A percentile compares a stretch with the other conserved stretches of the same genome.
phyloP scores from a whole-genome alignment of 371 early-diverging fungal genomes.

The Mortierella sp. region DNA sequence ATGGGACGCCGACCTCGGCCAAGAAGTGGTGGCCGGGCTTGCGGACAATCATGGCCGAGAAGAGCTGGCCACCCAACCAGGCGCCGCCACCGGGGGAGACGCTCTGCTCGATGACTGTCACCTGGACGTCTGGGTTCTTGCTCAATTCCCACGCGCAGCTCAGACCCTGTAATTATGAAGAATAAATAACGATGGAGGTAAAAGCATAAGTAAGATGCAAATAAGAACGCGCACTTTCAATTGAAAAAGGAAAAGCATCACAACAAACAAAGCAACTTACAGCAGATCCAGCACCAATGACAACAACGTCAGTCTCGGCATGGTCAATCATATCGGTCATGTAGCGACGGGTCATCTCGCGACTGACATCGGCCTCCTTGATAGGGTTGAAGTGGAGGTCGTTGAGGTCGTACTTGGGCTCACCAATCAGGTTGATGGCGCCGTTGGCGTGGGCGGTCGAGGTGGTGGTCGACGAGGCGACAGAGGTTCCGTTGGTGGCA shows the following conservation, averaged over 20 bases:
- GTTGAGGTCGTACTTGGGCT: conserved; percentile 55
- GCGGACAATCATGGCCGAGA: conserved; percentile 78
- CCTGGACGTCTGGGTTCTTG: conserved; percentile 75
- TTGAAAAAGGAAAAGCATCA: background rate
- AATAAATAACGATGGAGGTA: background rate
- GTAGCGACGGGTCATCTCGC: conserved; percentile 81
- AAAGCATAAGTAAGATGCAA: background rate
- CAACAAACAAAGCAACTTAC: conserved; percentile 48
- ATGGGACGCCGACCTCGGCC: conserved; percentile 76
- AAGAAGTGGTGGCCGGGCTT: conserved; percentile 79
- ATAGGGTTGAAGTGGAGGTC: conserved; percentile 70
- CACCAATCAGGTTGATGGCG: conserved; percentile 53
- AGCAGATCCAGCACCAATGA: conserved; percentile 81
- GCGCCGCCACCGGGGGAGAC: conserved; percentile 82
- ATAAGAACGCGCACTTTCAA: background rate
- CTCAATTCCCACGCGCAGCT: conserved; percentile 79
- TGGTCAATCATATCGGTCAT: conserved; percentile 74
- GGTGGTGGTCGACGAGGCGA: conserved; percentile 20
- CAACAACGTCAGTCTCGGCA: conserved; percentile 81
- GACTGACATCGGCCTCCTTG: conserved; percentile 77
- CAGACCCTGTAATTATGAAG: conserved; percentile 52
- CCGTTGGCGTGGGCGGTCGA: conserved; percentile 38
- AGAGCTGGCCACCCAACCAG: conserved; percentile 85
- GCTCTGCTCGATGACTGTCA: conserved; percentile 76
- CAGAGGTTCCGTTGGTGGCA: conserved; percentile 30